Conservation (phyloP, 768 basidiomycete species). For the Tricholoma matsutake region DNA sequence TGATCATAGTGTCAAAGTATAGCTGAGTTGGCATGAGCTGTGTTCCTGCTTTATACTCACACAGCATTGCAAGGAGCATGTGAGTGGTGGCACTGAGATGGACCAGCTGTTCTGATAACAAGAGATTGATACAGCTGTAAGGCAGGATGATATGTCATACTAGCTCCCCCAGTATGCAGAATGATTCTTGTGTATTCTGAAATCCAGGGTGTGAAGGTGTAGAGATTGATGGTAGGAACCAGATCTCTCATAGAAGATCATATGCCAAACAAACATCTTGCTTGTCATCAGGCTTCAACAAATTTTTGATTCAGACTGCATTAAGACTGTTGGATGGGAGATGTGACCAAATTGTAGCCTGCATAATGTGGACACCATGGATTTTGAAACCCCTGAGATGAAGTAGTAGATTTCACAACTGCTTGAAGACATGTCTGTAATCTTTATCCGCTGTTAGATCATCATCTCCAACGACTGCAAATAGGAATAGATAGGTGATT, state of each 20-base stretch:
- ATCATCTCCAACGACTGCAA: too few relatives aligned
- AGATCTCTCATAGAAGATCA: slow-evolving; percentile 22
- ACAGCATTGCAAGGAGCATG: slow-evolving; percentile 12
- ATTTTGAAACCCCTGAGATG: slow-evolving; percentile 19
- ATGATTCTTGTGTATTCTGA: slow-evolving; percentile 14
- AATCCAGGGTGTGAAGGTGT: slow-evolving; percentile 14
- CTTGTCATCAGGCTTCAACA: slow-evolving; percentile 27
- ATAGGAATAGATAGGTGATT: slow-evolving; percentile 23
- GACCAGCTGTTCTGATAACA: slow-evolving; percentile 31
- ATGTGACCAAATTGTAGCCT: slow-evolving; percentile 8
- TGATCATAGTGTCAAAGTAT: slow-evolving; percentile 26
- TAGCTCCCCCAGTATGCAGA: slow-evolving; percentile 19
- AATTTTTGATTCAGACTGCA: slow-evolving; percentile 14
- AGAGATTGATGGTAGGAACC: slow-evolving; percentile 17
- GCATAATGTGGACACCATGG: neutral
- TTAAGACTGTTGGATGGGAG: slow-evolving; percentile 12
- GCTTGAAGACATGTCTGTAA: slow-evolving; percentile 30
- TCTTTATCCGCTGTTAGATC: slow-evolving; percentile 30
- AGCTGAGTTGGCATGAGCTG: slow-evolving; percentile 7
- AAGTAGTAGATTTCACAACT: slow-evolving; percentile 20
- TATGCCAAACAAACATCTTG: slow-evolving; percentile 30
- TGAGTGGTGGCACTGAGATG: too few relatives aligned
- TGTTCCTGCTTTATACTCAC: neutral
- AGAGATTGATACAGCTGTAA: slow-evolving; percentile 26
- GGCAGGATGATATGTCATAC: slow-evolving; percentile 26